Evolutionary conservation across 139 green algal species (phyloP).

Genomic region (Chlamydomonas sp.): DNA sequence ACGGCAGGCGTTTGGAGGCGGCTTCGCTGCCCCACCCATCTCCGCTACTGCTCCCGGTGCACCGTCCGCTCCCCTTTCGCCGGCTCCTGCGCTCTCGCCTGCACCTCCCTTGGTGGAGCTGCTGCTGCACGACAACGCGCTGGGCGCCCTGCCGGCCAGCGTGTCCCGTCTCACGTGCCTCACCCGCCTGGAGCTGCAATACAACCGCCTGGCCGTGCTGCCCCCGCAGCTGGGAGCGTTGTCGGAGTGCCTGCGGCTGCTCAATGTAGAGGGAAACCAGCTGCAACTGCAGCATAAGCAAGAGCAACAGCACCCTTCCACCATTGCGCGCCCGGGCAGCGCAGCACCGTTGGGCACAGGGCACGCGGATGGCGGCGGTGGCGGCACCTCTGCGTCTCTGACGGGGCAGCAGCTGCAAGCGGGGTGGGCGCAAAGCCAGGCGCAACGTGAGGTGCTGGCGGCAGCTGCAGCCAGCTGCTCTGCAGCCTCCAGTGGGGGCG

Average conservation of each 20-base stretch:
- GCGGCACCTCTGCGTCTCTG: too few species aligned
- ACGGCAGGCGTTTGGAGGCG: not conserved
- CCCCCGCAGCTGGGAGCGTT: not conserved
- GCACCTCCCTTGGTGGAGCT: slow-evolving; percentile 1
- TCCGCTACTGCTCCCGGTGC: not conserved
- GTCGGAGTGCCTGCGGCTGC: not conserved
- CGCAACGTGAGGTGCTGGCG: too few species aligned
- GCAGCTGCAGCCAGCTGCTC: too few species aligned
- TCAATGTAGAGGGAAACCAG: slow-evolving; percentile 1
- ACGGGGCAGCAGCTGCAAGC: too few species aligned
- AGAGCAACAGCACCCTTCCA: not conserved
- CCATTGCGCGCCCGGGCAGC: too few species aligned
- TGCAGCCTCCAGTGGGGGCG: too few species aligned
- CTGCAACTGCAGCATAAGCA: not conserved
- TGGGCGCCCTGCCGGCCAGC: not conserved
- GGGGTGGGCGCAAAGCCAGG: too few species aligned
- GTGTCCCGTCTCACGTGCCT: slow-evolving; percentile 12
- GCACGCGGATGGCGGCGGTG: too few species aligned
- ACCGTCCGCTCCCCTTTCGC: too few species aligned
- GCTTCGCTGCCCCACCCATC: not conserved
- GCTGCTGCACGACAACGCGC: slow-evolving; percentile 20
- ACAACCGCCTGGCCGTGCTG: not conserved
- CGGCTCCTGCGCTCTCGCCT: not conserved
- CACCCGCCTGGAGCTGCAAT: slow-evolving; percentile 3
- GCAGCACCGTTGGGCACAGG: too few species aligned